Evolutionary conservation across 2,329 filamentous ascomycete genomes (phyloP), one percentile per base, ranked within the genome.

Genomic region (Mycogone perniciosa): DNA sequence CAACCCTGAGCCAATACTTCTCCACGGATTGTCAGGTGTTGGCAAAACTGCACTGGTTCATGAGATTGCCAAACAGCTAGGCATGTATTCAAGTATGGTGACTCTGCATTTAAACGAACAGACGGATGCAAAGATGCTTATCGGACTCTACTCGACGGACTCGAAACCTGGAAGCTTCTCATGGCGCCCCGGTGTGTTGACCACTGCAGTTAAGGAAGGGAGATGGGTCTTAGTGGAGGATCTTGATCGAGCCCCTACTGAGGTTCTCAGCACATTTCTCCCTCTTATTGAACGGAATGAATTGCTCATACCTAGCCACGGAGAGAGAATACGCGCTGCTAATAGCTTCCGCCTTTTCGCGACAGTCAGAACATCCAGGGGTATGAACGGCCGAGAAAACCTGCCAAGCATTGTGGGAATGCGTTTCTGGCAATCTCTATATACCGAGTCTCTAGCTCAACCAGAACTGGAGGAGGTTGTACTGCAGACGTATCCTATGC

Each of bases 201-300:
- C 93, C 0, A 95, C 89, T 31, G 95, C 95, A 34, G 90, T 97
- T 3, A 85, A 81, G 62, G 92, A 99, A 73, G 95, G 93, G 11
- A 81, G 92, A 62, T 99, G 93, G 95, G 88, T 99, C 6, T 76
- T 99, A 57, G 95, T 99, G 53, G 95, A 99, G 68, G 95, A 99
- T 67, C 77, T 99, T 38, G 91, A 99, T 65, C 84, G 92, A 55
- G 93, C 93, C 8, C 93, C 95, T 4, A 92, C 89, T 57, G 93
- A 99, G 68, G 88, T 99, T 44, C 84, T 99, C 67, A 95, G 92
- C 65, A 90, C 91, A 10, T 79, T 99, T 30, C 76, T 99, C 29
- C 93, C 95, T 7, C 77, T 99, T 7, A 91, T 99, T 53, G 93
- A 99, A 69, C 83, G 88, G 53, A 84, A 89, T n/a, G 89, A 96